These are phyloP conservation scores for Rhipidocladum racemiflorum DNA, from an alignment of 176 grass and related monocot species.

Conservation along the genomic window DNA sequence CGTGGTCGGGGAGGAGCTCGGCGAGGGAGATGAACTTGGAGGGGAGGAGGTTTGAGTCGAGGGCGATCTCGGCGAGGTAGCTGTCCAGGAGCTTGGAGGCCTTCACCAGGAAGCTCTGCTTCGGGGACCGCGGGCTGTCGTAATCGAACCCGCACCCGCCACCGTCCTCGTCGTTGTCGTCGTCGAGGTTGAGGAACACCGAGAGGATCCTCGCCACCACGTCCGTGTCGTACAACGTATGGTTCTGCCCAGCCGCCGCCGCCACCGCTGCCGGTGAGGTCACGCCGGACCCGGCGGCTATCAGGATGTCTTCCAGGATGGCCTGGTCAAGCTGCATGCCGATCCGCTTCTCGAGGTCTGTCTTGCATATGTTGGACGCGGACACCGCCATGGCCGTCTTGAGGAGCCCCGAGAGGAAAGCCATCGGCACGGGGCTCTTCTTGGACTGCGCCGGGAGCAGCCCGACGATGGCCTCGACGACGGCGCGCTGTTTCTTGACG, in stretches of 20 bases:
- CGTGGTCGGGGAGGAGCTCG: constrained; percentile 86
- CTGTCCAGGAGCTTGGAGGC: constrained; percentile 87
- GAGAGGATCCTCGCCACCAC: constrained; percentile 71
- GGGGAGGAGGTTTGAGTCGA: constrained; percentile 71
- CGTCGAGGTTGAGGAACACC: constrained; percentile 70
- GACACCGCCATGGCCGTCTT: constrained; percentile 63
- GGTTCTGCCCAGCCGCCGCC: neutral
- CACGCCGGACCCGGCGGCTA: constrained; percentile 33
- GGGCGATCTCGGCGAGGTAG: constrained; percentile 92
- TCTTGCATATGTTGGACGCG: constrained; percentile 54
- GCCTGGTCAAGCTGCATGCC: constrained; percentile 85
- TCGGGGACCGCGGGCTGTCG: constrained; percentile 67
- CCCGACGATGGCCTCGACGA: constrained; percentile 62
- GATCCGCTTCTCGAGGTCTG: constrained; percentile 83
- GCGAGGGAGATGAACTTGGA: constrained; percentile 85
- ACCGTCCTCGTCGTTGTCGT: constrained; percentile 50
- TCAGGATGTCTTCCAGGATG: constrained; percentile 86
- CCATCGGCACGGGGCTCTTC: constrained; percentile 78
- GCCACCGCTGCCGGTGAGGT: neutral
- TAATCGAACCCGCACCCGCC: constrained; percentile 53
- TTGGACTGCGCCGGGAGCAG: constrained; percentile 76
- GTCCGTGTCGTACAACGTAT: constrained; percentile 74
- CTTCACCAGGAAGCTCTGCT: constrained; percentile 71
- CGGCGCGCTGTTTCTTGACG: constrained; percentile 59
- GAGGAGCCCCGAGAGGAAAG: constrained; percentile 81